Conservation (phyloP, 2,329 filamentous ascomycete species). For the Pseudocercospora vitis region DNA sequence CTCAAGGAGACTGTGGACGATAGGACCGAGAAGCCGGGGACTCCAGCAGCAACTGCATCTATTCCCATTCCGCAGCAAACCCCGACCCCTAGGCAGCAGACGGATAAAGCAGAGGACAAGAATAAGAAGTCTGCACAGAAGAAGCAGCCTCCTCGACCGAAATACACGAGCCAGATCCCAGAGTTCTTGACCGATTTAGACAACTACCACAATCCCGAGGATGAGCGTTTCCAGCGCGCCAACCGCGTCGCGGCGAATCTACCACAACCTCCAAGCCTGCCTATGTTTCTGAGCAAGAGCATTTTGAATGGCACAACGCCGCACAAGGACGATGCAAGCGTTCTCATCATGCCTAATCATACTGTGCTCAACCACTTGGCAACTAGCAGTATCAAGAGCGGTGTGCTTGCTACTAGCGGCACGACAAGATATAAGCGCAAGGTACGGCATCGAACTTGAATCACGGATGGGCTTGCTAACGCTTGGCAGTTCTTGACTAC, state of each 20-base stretch:
- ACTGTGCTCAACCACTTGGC: slow-evolving; percentile 95
- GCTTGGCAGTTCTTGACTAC: slow-evolving; percentile 82
- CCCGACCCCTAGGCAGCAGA: slow-evolving; percentile 12
- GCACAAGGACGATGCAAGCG: slow-evolving; percentile 97
- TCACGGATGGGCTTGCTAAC: slow-evolving; percentile 18
- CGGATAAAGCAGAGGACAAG: slow-evolving; percentile 17
- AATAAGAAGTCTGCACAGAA: slow-evolving; percentile 25
- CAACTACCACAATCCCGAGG: slow-evolving; percentile 57
- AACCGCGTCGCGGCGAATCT: slow-evolving; percentile 73
- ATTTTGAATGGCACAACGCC: slow-evolving; percentile 88
- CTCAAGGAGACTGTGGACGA: slow-evolving; percentile 26
- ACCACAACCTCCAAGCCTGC: slow-evolving; percentile 79
- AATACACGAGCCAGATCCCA: slow-evolving; percentile 74
- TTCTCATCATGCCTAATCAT: slow-evolving; percentile 94
- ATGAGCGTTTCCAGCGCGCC: slow-evolving; percentile 72
- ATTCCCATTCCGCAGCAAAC: slow-evolving; percentile 15
- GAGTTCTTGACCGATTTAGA: slow-evolving; percentile 86
- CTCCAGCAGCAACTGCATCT: slow-evolving; percentile 11
- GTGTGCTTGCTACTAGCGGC: slow-evolving; percentile 89
- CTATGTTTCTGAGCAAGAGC: slow-evolving; percentile 88
- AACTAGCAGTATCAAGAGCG: slow-evolving; percentile 97
- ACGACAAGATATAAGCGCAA: slow-evolving; percentile 98
- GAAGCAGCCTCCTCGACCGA: slow-evolving; percentile 48
- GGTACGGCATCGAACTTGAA: too few relatives aligned
- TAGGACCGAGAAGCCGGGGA: slow-evolving; percentile 15